These are phyloP conservation scores for Collybiopsis confluens DNA, from an alignment of 768 basidiomycete genomes.

Conservation along the genomic window DNA sequence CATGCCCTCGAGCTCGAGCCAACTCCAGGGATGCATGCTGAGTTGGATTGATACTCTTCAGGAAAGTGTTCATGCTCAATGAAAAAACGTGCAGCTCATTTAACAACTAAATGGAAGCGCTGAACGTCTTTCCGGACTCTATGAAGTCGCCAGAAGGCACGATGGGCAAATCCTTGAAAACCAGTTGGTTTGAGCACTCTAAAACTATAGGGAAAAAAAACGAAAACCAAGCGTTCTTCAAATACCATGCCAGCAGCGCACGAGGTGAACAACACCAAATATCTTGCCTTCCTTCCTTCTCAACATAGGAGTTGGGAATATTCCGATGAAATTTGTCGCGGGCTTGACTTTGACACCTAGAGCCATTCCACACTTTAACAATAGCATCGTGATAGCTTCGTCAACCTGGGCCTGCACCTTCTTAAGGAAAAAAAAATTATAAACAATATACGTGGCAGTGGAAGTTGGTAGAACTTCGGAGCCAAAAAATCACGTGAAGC, in stretches of 20 bases:
- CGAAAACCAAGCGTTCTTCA: background rate
- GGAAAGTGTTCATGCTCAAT: background rate
- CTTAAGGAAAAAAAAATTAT: background rate
- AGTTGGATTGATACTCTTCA: background rate
- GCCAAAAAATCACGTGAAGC: too few relatives aligned
- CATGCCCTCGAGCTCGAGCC: background rate
- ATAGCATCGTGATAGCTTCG: too few relatives aligned
- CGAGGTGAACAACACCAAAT: background rate
- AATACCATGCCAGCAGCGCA: background rate
- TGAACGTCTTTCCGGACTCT: background rate
- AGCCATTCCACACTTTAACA: background rate
- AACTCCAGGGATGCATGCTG: background rate
- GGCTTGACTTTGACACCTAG: background rate
- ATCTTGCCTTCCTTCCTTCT: background rate
- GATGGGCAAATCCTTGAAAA: background rate
- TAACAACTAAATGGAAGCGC: background rate
- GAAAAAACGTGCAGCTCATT: background rate
- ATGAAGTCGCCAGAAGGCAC: background rate
- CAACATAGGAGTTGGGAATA: background rate
- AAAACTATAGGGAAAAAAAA: background rate
- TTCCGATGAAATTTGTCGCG: background rate
- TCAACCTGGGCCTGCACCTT: background rate
- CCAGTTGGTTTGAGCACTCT: background rate
- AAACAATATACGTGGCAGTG: too few relatives aligned
- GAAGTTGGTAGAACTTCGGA: too few relatives aligned